Conservation (phyloP, 192 early-diverging fungal species). For the Gryganskiella cystojenkinii region DNA sequence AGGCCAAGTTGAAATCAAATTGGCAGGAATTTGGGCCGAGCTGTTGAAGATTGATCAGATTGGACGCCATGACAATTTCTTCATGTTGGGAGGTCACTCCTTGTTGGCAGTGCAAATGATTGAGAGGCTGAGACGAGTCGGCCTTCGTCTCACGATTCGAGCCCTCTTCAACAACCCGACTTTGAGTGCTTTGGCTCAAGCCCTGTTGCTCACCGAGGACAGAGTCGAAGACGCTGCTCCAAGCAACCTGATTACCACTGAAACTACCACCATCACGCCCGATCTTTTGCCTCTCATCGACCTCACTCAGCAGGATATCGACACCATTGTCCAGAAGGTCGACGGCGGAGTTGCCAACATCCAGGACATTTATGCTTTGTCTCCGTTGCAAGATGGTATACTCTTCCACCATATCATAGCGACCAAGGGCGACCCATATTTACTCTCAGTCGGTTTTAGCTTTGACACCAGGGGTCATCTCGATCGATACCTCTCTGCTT, state of each 20-base stretch:
- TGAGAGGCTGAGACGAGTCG: too few relatives aligned
- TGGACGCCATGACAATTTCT: too few relatives aligned
- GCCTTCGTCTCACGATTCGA: too few relatives aligned
- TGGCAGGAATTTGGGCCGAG: too few relatives aligned
- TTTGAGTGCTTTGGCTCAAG: constrained; percentile 2
- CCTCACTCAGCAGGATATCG: constrained; percentile 4
- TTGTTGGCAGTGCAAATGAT: too few relatives aligned
- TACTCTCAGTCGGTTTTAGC: background rate
- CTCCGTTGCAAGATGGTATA: constrained; percentile 15
- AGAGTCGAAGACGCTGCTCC: too few relatives aligned
- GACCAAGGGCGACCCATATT: background rate
- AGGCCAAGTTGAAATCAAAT: too few relatives aligned
- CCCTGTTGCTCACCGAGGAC: background rate
- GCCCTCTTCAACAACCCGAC: constrained; percentile 1
- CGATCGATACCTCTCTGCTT: constrained; percentile 1
- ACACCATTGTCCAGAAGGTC: background rate
- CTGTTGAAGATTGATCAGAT: too few relatives aligned
- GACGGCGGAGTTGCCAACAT: constrained; percentile 9
- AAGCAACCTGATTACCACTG: background rate
- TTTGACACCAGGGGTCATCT: constrained; percentile 5
- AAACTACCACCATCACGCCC: constrained; percentile 1
- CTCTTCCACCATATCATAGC: constrained; percentile 7
- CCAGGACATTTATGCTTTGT: constrained; percentile 12
- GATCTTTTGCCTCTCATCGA: constrained; percentile 9
- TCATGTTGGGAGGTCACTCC: too few relatives aligned